phyloP scores from a whole-genome alignment of 2,329 filamentous ascomycete species.

The Venturia effusa region DNA sequence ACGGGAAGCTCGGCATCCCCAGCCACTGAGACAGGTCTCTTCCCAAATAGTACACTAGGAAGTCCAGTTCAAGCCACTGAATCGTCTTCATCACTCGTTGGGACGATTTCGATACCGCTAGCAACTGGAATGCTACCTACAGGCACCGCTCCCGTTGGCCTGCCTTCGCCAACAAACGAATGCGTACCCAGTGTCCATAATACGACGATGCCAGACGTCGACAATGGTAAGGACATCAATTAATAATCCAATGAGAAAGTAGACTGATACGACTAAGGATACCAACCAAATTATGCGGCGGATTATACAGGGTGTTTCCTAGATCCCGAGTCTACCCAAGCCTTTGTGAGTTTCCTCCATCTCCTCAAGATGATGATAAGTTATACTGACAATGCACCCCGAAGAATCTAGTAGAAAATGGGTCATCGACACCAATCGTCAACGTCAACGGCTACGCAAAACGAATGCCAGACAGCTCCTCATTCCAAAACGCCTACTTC shows the following conservation, averaged over 20 bases:
- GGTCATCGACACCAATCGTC: background rate
- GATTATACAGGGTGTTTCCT: conserved; percentile 6
- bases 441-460: conserved; percentile 6
- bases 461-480: background rate
- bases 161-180: background rate
- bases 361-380: background rate
- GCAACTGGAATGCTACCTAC: background rate
- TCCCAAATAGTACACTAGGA: background rate
- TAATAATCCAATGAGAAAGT: background rate
- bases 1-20: background rate
- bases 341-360: background rate
- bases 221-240: background rate
- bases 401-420: conserved; percentile 1
- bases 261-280: background rate
- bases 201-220: background rate
- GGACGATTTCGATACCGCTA: background rate
- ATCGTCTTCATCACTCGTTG: background rate
- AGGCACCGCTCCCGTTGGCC: background rate
- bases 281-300: conserved; percentile 8
- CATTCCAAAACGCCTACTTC: conserved; percentile 1
- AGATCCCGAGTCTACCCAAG: background rate
- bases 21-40: background rate
- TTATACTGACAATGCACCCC: background rate
- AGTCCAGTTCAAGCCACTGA: background rate
- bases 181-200: background rate